Evolutionary conservation across 495 filamentous ascomycete genomes (phyloP).

Genomic region (Talaromyces borbonicus): DNA sequence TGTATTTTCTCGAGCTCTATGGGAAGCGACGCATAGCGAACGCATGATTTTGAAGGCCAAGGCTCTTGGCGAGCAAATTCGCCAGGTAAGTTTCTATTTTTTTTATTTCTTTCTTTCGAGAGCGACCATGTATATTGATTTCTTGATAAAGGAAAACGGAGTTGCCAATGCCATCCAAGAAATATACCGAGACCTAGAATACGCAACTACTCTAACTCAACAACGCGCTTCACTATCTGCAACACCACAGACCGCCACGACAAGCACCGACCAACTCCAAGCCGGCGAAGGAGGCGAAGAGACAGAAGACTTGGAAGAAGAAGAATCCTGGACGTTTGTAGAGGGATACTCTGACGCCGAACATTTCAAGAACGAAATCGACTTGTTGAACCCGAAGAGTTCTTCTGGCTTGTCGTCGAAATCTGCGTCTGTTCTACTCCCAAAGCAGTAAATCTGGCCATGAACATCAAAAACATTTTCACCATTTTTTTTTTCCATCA

Average conservation of each 20-base stretch:
- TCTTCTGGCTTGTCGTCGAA: not conserved
- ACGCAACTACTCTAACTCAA: constrained; percentile 81
- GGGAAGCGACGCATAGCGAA: constrained; percentile 80
- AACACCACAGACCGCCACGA: constrained; percentile 31
- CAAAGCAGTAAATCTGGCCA: not conserved
- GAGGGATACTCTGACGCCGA: constrained; percentile 55
- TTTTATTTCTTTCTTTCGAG: not conserved
- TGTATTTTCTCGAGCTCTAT: constrained; percentile 75
- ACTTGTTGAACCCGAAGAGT: constrained; percentile 8
- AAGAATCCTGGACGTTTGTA: constrained; percentile 67
- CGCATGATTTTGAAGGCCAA: constrained; percentile 82
- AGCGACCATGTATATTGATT: not conserved
- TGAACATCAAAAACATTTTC: too few species aligned
- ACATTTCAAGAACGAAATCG: constrained; percentile 25
- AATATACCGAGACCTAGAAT: constrained; percentile 92
- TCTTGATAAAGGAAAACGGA: constrained; percentile 62
- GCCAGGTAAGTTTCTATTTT: constrained; percentile 60
- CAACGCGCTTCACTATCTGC: constrained; percentile 36
- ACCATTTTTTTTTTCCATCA: too few species aligned
- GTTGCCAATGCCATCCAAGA: constrained; percentile 82
- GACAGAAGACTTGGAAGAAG: constrained; percentile 45
- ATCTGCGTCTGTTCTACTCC: not conserved
- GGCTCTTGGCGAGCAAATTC: constrained; percentile 74
- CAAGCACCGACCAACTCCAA: constrained; percentile 19
- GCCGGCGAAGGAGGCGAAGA: constrained; percentile 28